These are phyloP conservation scores for Macrophomina tecta DNA, from an alignment of 2,329 filamentous ascomycete species.

Conservation along the genomic window DNA sequence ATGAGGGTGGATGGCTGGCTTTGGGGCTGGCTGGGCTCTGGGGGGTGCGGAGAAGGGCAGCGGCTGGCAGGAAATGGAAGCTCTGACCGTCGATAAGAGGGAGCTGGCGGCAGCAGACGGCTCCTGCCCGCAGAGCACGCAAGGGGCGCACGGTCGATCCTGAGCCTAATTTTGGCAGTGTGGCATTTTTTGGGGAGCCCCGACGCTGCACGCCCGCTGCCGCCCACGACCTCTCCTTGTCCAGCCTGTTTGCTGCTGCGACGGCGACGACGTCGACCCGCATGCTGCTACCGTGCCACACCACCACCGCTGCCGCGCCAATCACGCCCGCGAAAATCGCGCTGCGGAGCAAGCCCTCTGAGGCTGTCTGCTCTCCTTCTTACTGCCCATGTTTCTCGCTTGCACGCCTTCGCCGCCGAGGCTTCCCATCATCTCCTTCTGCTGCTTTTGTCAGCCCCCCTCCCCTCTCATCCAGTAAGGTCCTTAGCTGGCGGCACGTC, in stretches of 20 bases:
- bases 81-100: constrained; percentile 11
- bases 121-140: constrained; percentile 4
- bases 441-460: neutral
- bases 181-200: neutral
- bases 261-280: neutral
- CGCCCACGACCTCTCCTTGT: neutral
- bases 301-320: constrained; percentile 14
- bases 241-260: neutral
- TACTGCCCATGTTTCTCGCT: constrained; percentile 13
- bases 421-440: neutral
- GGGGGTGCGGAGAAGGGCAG: constrained; percentile 16
- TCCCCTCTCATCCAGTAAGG: neutral
- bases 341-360: constrained; percentile 19
- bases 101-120: constrained; percentile 13
- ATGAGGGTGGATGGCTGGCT: neutral
- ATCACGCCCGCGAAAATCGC: constrained; percentile 1
- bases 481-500: neutral
- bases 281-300: constrained; percentile 12
- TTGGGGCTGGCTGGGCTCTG: constrained; percentile 3
- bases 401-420: constrained; percentile 1
- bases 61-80: constrained; percentile 13
- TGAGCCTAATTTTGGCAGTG: constrained; percentile 17
- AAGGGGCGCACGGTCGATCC: constrained; percentile 22
- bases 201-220: neutral
- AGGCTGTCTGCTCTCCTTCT: constrained; percentile 1